phyloP scores from a whole-genome alignment of 2,329 filamentous ascomycete species.

The Talaromyces piceae region DNA sequence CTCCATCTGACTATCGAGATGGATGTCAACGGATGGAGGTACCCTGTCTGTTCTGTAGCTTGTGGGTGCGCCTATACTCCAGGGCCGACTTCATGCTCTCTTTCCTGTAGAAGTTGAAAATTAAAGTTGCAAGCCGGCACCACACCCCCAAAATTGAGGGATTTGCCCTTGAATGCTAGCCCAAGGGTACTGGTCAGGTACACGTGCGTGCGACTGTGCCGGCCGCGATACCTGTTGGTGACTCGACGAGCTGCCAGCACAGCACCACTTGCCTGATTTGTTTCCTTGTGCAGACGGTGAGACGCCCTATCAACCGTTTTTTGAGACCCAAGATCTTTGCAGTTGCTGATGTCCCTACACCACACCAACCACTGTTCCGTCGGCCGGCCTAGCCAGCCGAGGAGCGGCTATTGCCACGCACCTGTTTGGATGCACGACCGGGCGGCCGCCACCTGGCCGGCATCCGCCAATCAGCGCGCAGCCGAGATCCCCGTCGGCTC shows the following conservation, averaged over 20 bases:
- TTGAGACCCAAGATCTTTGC: too few species aligned
- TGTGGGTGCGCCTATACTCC: too few species aligned
- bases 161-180: neutral
- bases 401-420: neutral
- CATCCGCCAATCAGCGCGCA: neutral
- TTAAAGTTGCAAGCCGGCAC: too few species aligned
- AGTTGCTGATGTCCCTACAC: too few species aligned
- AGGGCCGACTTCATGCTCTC: too few species aligned
- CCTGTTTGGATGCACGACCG: neutral
- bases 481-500: conserved; percentile 1
- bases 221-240: conserved; percentile 7
- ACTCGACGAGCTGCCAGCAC: neutral
- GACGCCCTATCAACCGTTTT: conserved; percentile 4
- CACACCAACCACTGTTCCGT: too few species aligned
- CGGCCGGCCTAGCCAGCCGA: neutral
- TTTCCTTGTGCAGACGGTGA: conserved; percentile 15
- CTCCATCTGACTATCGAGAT: neutral
- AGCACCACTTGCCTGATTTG: conserved; percentile 6
- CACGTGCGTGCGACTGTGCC: conserved; percentile 12
- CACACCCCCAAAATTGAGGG: too few species aligned
- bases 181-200: conserved; percentile 12
- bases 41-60: too few species aligned
- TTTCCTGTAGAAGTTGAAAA: too few species aligned
- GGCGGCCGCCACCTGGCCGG: neutral
- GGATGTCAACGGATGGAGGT: neutral